Percentiles rank a stretch among this genome's conserved stretches.
phyloP scores from a whole-genome alignment of 2,329 filamentous ascomycete genomes.

The Fusarium sp. region DNA sequence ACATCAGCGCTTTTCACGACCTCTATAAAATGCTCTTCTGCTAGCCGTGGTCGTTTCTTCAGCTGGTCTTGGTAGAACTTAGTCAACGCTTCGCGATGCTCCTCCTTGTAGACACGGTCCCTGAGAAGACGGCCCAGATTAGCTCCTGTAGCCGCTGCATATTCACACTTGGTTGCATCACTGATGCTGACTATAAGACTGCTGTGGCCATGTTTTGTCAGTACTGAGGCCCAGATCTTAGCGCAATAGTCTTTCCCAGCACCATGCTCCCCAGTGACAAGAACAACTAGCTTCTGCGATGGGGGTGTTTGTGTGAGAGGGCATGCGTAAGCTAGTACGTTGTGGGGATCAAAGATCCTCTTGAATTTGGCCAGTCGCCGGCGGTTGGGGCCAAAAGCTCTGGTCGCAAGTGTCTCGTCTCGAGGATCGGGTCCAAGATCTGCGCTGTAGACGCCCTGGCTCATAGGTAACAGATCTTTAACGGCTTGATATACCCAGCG shows the following conservation, averaged over 20 bases:
- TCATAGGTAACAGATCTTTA: slow-evolving; percentile 61
- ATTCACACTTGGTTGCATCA: slow-evolving; percentile 67
- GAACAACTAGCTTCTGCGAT: slow-evolving; percentile 63
- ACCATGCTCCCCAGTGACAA: slow-evolving; percentile 67
- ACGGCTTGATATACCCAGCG: slow-evolving; percentile 70
- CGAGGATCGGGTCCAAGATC: slow-evolving; percentile 73
- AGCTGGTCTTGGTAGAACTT: slow-evolving; percentile 64
- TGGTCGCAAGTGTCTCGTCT: slow-evolving; percentile 63
- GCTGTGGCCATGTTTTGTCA: slow-evolving; percentile 49
- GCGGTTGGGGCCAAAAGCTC: slow-evolving; percentile 69
- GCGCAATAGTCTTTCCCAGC: slow-evolving; percentile 73
- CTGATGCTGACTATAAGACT: slow-evolving; percentile 45
- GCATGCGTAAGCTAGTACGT: slow-evolving; percentile 67
- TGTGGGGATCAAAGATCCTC: slow-evolving; percentile 59
- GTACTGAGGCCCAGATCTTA: slow-evolving; percentile 60
- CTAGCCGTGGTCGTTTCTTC: slow-evolving; percentile 58
- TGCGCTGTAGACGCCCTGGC: slow-evolving; percentile 67
- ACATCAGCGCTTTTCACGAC: slow-evolving; percentile 59
- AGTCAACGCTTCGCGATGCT: slow-evolving; percentile 66
- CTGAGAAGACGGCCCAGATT: slow-evolving; percentile 61
- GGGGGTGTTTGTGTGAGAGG: slow-evolving; percentile 59
- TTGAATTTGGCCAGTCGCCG: slow-evolving; percentile 66
- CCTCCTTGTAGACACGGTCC: slow-evolving; percentile 72
- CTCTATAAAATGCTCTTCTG: slow-evolving; percentile 63
- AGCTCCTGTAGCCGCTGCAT: slow-evolving; percentile 62